Evolutionary conservation across 1,284 basidiomycete species (phyloP).

Genomic region (Xerocomus amazonicus): DNA sequence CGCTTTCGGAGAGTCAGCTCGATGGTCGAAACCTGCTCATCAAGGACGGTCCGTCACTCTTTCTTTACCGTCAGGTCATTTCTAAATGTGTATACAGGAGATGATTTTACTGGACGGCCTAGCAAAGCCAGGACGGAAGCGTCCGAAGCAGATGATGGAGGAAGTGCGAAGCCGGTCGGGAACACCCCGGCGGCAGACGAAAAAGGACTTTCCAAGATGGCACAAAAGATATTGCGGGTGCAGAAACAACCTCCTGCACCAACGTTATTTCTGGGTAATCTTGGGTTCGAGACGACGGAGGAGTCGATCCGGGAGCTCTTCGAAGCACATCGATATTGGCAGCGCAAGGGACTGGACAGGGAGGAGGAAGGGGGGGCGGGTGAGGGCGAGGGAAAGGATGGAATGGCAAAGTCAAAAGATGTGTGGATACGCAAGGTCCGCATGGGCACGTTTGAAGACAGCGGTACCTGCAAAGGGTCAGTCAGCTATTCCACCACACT

Average conservation of each 20-base stretch:
- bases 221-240: slow-evolving; percentile 74
- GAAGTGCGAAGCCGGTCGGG: slow-evolving; percentile 25
- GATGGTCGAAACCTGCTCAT: slow-evolving; percentile 89
- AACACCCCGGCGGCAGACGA: slow-evolving; percentile 24
- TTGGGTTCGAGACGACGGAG: slow-evolving; percentile 84
- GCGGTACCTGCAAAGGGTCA: slow-evolving; percentile 92
- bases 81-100: slow-evolving; percentile 43
- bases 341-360: slow-evolving; percentile 12
- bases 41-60: slow-evolving; percentile 69
- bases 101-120: slow-evolving; percentile 69
- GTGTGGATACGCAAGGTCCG: slow-evolving; percentile 85
- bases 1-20: slow-evolving; percentile 77
- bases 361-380: slow-evolving; percentile 12
- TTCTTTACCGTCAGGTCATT: background rate
- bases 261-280: slow-evolving; percentile 86
- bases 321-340: slow-evolving; percentile 51
- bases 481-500: slow-evolving; percentile 6
- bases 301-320: slow-evolving; percentile 70
- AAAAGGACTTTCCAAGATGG: slow-evolving; percentile 63
- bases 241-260: slow-evolving; percentile 84
- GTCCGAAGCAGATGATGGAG: slow-evolving; percentile 13
- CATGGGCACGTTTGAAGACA: slow-evolving; percentile 95
- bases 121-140: slow-evolving; percentile 17
- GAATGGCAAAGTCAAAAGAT: slow-evolving; percentile 34
- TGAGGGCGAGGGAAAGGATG: background rate